These are phyloP conservation scores for Lepidopterella palustris DNA, from an alignment of 495 filamentous ascomycete species.

Conservation along the genomic window DNA sequence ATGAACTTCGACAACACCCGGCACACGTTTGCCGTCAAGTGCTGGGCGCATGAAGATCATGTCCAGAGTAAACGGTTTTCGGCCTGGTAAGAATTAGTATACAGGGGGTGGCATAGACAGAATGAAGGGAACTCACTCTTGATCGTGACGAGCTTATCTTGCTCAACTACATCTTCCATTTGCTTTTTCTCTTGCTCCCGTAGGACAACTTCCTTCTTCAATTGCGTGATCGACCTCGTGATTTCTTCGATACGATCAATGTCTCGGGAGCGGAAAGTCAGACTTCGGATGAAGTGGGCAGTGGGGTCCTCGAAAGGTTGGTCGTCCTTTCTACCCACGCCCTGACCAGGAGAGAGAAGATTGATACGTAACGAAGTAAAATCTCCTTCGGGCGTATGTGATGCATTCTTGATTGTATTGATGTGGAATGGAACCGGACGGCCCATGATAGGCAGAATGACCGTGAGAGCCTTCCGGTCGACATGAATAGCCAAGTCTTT, in stretches of 20 bases:
- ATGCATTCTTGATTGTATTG: conserved; percentile 90
- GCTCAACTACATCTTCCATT: conserved; percentile 99
- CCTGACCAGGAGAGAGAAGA: conserved; percentile 93
- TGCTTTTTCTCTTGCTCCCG: conserved; percentile 98
- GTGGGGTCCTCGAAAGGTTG: conserved; percentile 95
- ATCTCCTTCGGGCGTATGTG: conserved; percentile 61
- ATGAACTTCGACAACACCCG: conserved; percentile 93
- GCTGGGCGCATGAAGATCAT: conserved; percentile 91
- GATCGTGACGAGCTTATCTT: conserved; percentile 87
- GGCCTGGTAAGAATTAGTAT: conserved; percentile 48
- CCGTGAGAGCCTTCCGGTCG: conserved; percentile 79
- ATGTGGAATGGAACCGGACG: conserved; percentile 98
- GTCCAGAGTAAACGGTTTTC: conserved; percentile 76
- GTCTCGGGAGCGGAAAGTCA: conserved; percentile 89
- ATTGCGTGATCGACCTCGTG: conserved; percentile 80
- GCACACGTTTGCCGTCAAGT: conserved; percentile 90
- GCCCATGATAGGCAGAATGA: conserved; percentile 95
- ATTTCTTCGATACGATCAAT: conserved; percentile 82
- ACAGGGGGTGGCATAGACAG: neutral
- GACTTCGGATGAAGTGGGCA: conserved; percentile 89
- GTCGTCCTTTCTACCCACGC: conserved; percentile 95
- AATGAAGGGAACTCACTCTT: conserved; percentile 21
- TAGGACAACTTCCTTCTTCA: conserved; percentile 84
- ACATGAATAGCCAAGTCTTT: conserved; percentile 82
- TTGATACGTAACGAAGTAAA: conserved; percentile 94